Base-by-base conservation (phyloP, 176 grass and related monocot species). In the Cocos nucifera region DNA sequence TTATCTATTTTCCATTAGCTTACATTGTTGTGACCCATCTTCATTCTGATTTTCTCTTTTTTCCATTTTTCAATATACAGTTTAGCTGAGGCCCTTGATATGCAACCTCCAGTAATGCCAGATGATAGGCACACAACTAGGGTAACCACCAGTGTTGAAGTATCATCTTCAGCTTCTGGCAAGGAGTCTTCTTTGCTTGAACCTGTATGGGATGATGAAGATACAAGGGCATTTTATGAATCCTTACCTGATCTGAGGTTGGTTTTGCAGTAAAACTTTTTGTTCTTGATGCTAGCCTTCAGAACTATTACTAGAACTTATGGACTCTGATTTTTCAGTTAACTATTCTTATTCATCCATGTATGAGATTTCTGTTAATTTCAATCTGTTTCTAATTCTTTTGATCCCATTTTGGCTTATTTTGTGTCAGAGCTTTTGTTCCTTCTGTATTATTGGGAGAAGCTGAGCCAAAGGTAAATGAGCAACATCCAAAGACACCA, bases 171-270 rank as follows among this genome's bases (percentile, higher is more conserved):
- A 77, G 57, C 63, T 49, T 60, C 67, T 54, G 82, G 67, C 32
- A 98, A 98, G 81, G 93, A 98, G 53, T 61, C 76, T 66, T 76
- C 94, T 62, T 57, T 69, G 28, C 56, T 86, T 70, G 94, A 98
- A 76, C 88, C 94, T 73, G 79, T 98, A 71, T 98, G 94, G 94
- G 94, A 98, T 62, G 88, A 98, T 62, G 94, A 98, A 35, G 94
- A 98, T 74, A 98, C 94, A n/a, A 92, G 79, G 58, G 64, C 94
- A 27, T 98, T 98, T 70, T 98, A 98, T 61, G 94, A 98, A 75
- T 92, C 84, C 44, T 83, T 98, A 76, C 88, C 94, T 74, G 88
- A 93, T 75, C 81, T 98, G 29, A 98, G 94, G 94, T 92, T 74
- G 54, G 19, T 73, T 73, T 56, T 9, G 35, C 17, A 71, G 17